Conservation (phyloP, 2,329 filamentous ascomycete genomes). For the Neofusicoccum kwambonambiense region DNA sequence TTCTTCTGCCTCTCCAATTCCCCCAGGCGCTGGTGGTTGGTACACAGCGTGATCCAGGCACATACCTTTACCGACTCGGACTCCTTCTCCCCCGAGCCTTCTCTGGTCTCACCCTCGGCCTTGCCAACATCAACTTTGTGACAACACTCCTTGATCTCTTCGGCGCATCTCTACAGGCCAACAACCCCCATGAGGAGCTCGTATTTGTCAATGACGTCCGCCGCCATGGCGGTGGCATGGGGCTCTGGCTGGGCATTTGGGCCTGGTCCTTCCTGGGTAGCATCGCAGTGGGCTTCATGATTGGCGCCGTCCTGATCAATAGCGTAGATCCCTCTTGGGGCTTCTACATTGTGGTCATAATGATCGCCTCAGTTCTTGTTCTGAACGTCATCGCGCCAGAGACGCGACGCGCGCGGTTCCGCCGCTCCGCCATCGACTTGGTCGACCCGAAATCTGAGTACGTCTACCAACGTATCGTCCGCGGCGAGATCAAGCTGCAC, state of each 20-base stretch:
- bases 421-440: conserved; percentile 59
- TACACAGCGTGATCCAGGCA: conserved; percentile 50
- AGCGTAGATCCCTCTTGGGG: conserved; percentile 66
- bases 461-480: conserved; percentile 47
- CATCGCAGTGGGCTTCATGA: conserved; percentile 67
- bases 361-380: conserved; percentile 64
- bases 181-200: conserved; percentile 69
- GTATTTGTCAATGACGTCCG: conserved; percentile 67
- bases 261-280: conserved; percentile 74
- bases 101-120: conserved; percentile 69
- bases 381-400: conserved; percentile 72
- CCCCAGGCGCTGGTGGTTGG: conserved; percentile 64
- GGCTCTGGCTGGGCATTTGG: conserved; percentile 76
- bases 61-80: conserved; percentile 52
- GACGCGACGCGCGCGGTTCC: conserved; percentile 66
- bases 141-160: conserved; percentile 72
- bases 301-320: conserved; percentile 70
- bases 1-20: conserved; percentile 72
- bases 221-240: conserved; percentile 74
- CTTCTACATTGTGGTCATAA: conserved; percentile 70
- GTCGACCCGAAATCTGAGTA: conserved; percentile 50
- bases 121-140: conserved; percentile 75
- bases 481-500: conserved; percentile 76
- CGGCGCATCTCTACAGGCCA: conserved; percentile 71
- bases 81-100: conserved; percentile 63